Percentiles rank a stretch among this genome's conserved stretches.
These are phyloP conservation scores for Coelastrella sp. DNA, from an alignment of 139 green algal genomes.

Conservation along the genomic window DNA sequence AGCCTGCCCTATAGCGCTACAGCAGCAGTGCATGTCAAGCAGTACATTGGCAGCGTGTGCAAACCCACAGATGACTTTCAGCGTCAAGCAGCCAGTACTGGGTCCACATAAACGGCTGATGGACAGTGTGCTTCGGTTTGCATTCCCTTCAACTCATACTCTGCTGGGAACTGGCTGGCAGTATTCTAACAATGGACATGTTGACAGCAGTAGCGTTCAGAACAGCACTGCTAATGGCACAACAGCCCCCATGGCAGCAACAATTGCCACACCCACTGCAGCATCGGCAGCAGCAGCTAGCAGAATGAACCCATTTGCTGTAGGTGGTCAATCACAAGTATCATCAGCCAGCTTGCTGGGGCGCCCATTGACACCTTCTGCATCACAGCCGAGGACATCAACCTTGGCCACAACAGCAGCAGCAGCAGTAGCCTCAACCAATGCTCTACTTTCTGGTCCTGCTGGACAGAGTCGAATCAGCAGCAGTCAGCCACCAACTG, in stretches of 20 bases:
- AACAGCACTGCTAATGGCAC: background rate
- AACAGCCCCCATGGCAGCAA: background rate
- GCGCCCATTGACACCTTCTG: background rate
- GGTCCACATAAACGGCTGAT: constrained; percentile 40
- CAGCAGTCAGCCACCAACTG: background rate
- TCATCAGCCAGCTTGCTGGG: background rate
- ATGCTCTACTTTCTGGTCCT: no score
- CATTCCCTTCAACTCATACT: constrained; percentile 35
- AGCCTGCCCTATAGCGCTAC: constrained; percentile 14
- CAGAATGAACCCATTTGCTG: background rate
- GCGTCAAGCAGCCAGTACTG: constrained; percentile 40
- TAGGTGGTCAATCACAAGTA: background rate
- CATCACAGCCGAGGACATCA: background rate
- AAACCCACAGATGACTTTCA: background rate
- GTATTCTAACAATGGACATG: background rate
- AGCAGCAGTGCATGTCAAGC: background rate
- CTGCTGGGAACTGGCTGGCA: constrained; percentile 4
- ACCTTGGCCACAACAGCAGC: background rate
- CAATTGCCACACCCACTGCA: constrained; percentile 3
- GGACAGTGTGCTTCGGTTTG: constrained; percentile 51
- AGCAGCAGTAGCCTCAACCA: background rate
- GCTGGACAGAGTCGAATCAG: no score
- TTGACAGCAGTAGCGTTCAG: background rate
- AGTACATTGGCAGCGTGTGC: background rate
- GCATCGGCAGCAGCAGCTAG: background rate